These are phyloP conservation scores for Cytospora piceicola DNA, from an alignment of 2,329 filamentous ascomycete genomes.

Conservation along the genomic window DNA sequence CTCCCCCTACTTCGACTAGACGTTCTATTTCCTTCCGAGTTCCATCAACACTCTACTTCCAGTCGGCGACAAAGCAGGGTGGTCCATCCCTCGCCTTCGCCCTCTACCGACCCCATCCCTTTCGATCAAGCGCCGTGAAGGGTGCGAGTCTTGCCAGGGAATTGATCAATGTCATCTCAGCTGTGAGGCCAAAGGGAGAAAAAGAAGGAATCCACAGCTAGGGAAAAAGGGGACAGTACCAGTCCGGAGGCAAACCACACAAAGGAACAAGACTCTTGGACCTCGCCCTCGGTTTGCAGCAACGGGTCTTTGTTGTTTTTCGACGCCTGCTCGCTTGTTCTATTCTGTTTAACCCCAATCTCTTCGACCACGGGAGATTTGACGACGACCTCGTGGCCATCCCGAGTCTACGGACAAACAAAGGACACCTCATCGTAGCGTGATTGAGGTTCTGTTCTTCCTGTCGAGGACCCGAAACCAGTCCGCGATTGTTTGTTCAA, in stretches of 20 bases:
- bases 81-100: conserved; percentile 27
- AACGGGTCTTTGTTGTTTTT: conserved; percentile 20
- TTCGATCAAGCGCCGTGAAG: conserved; percentile 11
- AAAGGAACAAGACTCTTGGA: conserved; percentile 20
- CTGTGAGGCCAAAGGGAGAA: conserved; percentile 24
- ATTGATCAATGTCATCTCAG: conserved; percentile 27
- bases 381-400: conserved; percentile 20
- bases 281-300: conserved; percentile 18
- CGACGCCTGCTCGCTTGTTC: neutral
- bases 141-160: conserved; percentile 14
- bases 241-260: neutral
- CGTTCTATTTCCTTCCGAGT: conserved; percentile 24
- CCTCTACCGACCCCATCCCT: conserved; percentile 15
- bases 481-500: neutral
- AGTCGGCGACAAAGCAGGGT: conserved; percentile 19
- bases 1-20: conserved; percentile 24
- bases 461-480: conserved; percentile 9
- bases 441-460: conserved; percentile 5
- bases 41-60: conserved; percentile 19
- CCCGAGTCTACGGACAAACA: conserved; percentile 8
- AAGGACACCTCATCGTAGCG: neutral
- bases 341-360: conserved; percentile 12
- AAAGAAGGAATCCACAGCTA: conserved; percentile 17
- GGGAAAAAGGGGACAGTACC: conserved; percentile 6
- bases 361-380: neutral